Evolutionary conservation across 257 asterid genomes (phyloP).

Genomic region (Solanum piurae): DNA sequence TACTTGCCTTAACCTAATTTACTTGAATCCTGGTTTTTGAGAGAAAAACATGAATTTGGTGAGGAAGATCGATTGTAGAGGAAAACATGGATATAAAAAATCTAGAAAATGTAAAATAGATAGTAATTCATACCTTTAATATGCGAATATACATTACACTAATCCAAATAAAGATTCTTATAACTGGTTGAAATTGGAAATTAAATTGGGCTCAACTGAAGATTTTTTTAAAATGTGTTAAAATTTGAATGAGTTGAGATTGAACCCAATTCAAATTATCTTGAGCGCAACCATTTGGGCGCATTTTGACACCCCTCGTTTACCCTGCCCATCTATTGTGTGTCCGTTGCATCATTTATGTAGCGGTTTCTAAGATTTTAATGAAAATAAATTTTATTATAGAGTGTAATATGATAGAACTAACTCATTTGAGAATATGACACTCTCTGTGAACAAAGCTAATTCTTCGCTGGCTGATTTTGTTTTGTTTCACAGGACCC

Average conservation of each 20-base stretch:
- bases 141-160: background rate
- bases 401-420: background rate
- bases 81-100: no score
- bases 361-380: background rate
- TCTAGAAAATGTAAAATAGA: background rate
- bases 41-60: background rate
- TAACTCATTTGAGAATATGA: background rate
- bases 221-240: no score
- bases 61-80: background rate
- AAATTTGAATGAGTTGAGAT: no score
- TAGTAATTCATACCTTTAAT: background rate
- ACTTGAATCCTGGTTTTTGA: background rate
- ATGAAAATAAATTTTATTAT: no score
- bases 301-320: background rate
- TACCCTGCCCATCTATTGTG: background rate
- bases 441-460: background rate
- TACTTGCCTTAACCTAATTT: no score
- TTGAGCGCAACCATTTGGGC: no score
- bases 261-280: no score
- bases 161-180: background rate
- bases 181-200: background rate
- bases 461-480: no score
- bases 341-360: background rate
- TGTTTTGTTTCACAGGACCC: background rate
- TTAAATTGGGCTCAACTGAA: no score